A percentile compares a stretch with the other conserved stretches of the same genome.
Conservation (phyloP, 176 grass and related monocot genomes). For the Rhynchospora pubera region DNA sequence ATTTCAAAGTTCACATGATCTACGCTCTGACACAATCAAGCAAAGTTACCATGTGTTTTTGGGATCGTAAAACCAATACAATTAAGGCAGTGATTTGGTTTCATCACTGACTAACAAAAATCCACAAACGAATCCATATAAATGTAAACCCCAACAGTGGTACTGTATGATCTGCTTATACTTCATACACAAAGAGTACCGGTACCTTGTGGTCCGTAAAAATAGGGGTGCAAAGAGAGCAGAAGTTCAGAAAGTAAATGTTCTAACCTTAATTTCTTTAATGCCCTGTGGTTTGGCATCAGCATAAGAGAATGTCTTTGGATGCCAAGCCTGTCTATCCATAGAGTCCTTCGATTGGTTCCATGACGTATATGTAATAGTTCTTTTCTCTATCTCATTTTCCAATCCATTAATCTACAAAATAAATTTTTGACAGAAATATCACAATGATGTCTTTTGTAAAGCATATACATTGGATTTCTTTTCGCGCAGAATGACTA, state of each 20-base stretch:
- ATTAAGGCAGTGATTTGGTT: background rate
- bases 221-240: background rate
- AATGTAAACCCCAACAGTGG: background rate
- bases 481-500: background rate
- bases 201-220: background rate
- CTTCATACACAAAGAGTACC: background rate
- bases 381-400: slow-evolving; percentile 91
- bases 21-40: slow-evolving; percentile 49
- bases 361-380: slow-evolving; percentile 93
- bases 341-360: slow-evolving; percentile 61
- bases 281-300: slow-evolving; percentile 54
- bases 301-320: slow-evolving; percentile 65
- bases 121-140: background rate
- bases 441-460: background rate
- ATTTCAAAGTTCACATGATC: slow-evolving; percentile 86
- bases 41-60: background rate
- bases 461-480: background rate
- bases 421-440: background rate
- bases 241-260: slow-evolving; percentile 1
- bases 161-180: background rate
- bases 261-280: slow-evolving; percentile 70
- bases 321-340: slow-evolving; percentile 79
- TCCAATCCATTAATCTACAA: slow-evolving; percentile 78
- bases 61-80: background rate
- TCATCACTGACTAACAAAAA: background rate